These are phyloP conservation scores for Chrysanthemum lavandulifolium DNA, from an alignment of 129 eudicot genomes.

Conservation along the genomic window DNA sequence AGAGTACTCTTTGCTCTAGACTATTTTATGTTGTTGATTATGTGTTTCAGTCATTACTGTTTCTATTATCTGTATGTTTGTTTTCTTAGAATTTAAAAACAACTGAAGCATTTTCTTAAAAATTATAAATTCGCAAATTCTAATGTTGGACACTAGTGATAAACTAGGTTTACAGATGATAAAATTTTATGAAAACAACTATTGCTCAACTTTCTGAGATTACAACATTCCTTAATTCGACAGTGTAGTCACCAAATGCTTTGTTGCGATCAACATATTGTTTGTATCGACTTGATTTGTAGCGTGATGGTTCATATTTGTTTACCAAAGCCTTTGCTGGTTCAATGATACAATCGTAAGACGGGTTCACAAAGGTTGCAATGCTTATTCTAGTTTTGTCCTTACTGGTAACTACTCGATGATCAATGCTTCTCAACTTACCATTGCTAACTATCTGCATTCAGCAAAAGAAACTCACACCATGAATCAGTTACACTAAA, in stretches of 20 bases:
- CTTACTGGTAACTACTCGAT: slow-evolving; percentile 54
- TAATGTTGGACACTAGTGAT: too few relatives aligned
- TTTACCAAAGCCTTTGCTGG: slow-evolving; percentile 56
- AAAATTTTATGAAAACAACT: neutral
- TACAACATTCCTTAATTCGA: neutral
- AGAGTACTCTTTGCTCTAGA: neutral
- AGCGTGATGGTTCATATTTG: slow-evolving; percentile 45
- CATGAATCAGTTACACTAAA: neutral
- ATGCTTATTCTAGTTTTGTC: slow-evolving; percentile 36
- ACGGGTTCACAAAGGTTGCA: slow-evolving; percentile 49
- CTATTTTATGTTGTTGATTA: neutral
- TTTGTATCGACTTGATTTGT: slow-evolving; percentile 28
- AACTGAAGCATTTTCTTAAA: too few relatives aligned
- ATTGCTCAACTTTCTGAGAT: neutral
- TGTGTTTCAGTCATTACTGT: neutral
- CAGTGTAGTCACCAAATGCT: slow-evolving; percentile 40
- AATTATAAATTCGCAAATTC: too few relatives aligned
- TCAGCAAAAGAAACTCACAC: slow-evolving; percentile 6
- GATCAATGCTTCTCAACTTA: slow-evolving; percentile 52
- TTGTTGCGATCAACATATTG: slow-evolving; percentile 37
- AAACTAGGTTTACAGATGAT: too few relatives aligned
- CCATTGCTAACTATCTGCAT: slow-evolving; percentile 64
- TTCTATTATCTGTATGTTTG: neutral
- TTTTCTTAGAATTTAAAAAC: too few relatives aligned
- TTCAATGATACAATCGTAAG: slow-evolving; percentile 38